Base-by-base conservation (phyloP, 768 basidiomycete genomes). In the Rubroboletus pulcherrimus region DNA sequence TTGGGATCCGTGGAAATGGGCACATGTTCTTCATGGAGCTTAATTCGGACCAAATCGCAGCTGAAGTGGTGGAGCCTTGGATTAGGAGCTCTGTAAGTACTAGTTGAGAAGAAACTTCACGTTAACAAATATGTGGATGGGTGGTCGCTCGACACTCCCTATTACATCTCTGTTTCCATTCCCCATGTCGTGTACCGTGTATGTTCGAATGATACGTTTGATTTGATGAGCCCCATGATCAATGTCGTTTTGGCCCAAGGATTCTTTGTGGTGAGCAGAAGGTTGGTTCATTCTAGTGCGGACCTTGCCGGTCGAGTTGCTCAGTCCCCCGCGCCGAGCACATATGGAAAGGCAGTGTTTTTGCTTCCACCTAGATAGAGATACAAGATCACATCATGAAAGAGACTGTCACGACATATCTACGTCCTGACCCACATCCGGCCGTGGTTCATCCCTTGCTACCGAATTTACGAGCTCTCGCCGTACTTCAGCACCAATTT, bases 391-490 rank as follows among this genome's bases (percentile, higher is more conserved):
- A 42, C n/a, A 38, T 26, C 33, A 33, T 10, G 31, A 48, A 40
- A 6, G 40, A 40, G 29, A 2, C 17, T 29, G 41, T 71, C 56
- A 84, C 57, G 75, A 73, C 87, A 88, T 89, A 48, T 77, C 75
- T 40, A 86, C 74, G 66, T 91, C 90, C 53, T 81, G 82, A 54
- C 82, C 80, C n/a, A 76, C 75, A 53, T 82, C 82, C 12, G 77
- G 74, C 61, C 87, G 77, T 29, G 89, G 84, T 33, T 91, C 93
- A 0, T 92, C 96, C 63, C 96, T 79, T 44, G 82, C 87, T 10
- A 94, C 91, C 4, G 89, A 91, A 66, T 85, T 91, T 48, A 94
- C 80, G 30, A 99, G 74, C 69, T 98, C 97, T 59, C 97, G 75
- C 65, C 97, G 81, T 53, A 98, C 86, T 74, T 99, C 97, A 0